phyloP scores from a whole-genome alignment of 1,139 yeast species.

The Blastobotrys capitulatus region DNA sequence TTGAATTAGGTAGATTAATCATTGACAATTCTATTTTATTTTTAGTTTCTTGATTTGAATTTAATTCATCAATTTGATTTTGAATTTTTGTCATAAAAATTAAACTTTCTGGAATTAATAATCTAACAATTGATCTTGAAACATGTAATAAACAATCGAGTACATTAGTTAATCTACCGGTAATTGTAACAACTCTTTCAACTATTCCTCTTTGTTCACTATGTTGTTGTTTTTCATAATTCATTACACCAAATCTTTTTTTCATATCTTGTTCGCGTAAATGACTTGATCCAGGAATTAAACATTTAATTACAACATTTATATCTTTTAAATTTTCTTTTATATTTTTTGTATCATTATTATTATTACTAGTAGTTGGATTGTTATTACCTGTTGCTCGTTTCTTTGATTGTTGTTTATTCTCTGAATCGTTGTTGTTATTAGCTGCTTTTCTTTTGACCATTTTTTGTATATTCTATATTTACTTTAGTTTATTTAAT shows the following conservation, averaged over 20 bases:
- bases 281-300: conserved; percentile 6
- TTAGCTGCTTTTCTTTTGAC: conserved; percentile 14
- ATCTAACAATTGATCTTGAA: conserved; percentile 3
- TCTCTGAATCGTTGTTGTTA: neutral
- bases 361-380: neutral
- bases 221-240: neutral
- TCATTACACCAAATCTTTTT: conserved; percentile 6
- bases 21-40: conserved; percentile 55
- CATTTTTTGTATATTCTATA: conserved; percentile 1
- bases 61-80: neutral
- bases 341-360: conserved; percentile 6
- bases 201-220: conserved; percentile 52
- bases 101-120: conserved; percentile 9
- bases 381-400: conserved; percentile 1
- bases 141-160: conserved; percentile 43
- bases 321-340: neutral
- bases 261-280: conserved; percentile 7
- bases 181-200: conserved; percentile 66
- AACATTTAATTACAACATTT: neutral
- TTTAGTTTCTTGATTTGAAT: neutral
- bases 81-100: conserved; percentile 2
- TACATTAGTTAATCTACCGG: conserved; percentile 69
- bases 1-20: conserved; percentile 64
- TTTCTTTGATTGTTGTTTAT: conserved; percentile 5
- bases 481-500: no score